Conservation (phyloP, 495 filamentous ascomycete genomes). For the Recurvomyces mirabilis region DNA sequence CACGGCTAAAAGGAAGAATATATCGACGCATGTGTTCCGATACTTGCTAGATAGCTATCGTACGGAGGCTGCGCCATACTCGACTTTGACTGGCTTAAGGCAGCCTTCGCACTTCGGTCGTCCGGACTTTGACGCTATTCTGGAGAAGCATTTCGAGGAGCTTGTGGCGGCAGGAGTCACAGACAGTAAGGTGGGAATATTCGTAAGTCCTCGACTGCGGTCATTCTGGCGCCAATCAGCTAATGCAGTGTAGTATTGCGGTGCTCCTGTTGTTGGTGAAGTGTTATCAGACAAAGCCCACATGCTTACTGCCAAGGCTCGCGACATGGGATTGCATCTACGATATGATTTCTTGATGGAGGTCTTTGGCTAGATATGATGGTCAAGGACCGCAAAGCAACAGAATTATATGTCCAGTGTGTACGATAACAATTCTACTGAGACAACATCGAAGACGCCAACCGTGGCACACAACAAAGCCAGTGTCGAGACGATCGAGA, state of each 20-base stretch:
- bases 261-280: constrained; percentile 19
- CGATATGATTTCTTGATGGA: constrained; percentile 38
- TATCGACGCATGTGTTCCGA: constrained; percentile 32
- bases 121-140: constrained; percentile 16
- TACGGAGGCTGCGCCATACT: constrained; percentile 27
- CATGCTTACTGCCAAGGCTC: constrained; percentile 38
- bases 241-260: constrained; percentile 11
- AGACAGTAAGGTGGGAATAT: constrained; percentile 19
- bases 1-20: constrained; percentile 29
- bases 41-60: constrained; percentile 32
- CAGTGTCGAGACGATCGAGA: no score
- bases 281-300: constrained; percentile 21
- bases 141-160: constrained; percentile 23
- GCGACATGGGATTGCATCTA: constrained; percentile 65
- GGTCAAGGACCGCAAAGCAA: no score
- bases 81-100: constrained; percentile 31
- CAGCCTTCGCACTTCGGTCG: constrained; percentile 31
- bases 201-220: constrained; percentile 4
- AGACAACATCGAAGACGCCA: no score
- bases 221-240: background rate
- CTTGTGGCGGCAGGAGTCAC: constrained; percentile 1
- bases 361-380: constrained; percentile 43
- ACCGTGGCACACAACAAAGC: no score
- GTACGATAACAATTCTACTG: no score
- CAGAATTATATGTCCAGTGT: no score